Conservation (phyloP, 192 early-diverging fungal species). For the Cetraspora pellucida region DNA sequence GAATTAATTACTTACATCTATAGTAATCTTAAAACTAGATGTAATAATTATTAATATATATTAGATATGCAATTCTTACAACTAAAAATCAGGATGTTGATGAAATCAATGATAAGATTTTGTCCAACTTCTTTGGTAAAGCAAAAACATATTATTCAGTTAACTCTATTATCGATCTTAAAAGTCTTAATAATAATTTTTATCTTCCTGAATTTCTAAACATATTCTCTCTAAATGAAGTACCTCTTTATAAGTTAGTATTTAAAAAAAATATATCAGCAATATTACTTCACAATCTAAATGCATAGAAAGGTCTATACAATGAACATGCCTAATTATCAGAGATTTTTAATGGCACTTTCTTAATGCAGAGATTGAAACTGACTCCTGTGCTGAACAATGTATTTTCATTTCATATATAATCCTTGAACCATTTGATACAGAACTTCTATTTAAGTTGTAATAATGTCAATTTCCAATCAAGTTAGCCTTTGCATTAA, state of each 20-base stretch:
- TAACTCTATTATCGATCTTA: not conserved
- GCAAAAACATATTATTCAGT: not conserved
- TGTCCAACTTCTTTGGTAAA: not conserved
- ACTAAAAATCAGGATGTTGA: not conserved
- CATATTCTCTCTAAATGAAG: not conserved
- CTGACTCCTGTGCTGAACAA: not conserved
- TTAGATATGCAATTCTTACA: too few relatives aligned
- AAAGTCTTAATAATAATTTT: not conserved
- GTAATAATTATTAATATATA: too few relatives aligned
- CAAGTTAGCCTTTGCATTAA: too few relatives aligned
- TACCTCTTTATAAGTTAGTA: slow-evolving; percentile 24
- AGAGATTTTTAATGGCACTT: slow-evolving; percentile 3
- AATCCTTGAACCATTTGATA: slow-evolving; percentile 10
- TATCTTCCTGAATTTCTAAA: slow-evolving; percentile 36
- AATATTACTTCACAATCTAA: slow-evolving; percentile 28
- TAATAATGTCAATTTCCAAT: not conserved
- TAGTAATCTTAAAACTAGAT: too few relatives aligned
- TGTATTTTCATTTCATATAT: slow-evolving; percentile 24
- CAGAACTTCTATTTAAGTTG: not conserved
- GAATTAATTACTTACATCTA: too few relatives aligned
- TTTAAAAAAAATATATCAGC: slow-evolving; percentile 28
- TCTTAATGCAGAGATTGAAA: slow-evolving; percentile 28
- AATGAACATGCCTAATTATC: slow-evolving; percentile 31
- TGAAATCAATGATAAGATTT: not conserved
- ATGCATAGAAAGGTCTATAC: slow-evolving; percentile 10